These are phyloP conservation scores for Nepenthes alata DNA, from an alignment of 179 eudicot species.

Conservation along the genomic window DNA sequence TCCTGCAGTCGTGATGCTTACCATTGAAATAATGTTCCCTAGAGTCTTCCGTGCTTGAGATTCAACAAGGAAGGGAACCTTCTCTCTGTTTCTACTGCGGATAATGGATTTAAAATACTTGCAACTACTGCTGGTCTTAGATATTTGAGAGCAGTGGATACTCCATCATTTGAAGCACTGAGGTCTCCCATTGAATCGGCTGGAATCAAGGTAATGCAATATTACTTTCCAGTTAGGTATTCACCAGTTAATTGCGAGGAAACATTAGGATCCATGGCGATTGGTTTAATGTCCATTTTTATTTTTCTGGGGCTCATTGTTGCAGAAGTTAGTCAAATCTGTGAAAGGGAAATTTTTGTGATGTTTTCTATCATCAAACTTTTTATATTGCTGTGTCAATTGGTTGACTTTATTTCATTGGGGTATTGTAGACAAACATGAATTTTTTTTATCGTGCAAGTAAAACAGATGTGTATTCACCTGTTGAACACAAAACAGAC, in stretches of 20 bases:
- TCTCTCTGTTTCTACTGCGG: slow-evolving; percentile 68
- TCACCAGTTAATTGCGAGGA: background rate
- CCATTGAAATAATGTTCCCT: slow-evolving; percentile 6
- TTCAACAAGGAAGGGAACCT: slow-evolving; percentile 90
- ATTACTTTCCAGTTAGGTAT: background rate
- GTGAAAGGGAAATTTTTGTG: too few relatives aligned
- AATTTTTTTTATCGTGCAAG: too few relatives aligned
- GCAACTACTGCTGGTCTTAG: slow-evolving; percentile 61
- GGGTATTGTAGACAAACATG: too few relatives aligned
- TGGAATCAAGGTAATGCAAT: slow-evolving; percentile 45
- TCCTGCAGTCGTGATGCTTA: slow-evolving; percentile 5
- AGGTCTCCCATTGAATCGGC: slow-evolving; percentile 59
- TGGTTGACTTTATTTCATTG: too few relatives aligned
- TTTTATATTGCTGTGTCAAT: background rate
- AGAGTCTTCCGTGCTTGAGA: slow-evolving; percentile 75
- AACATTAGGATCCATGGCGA: background rate
- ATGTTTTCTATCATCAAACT: background rate
- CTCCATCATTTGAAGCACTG: slow-evolving; percentile 60
- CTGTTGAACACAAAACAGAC: too few relatives aligned
- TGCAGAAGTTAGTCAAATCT: too few relatives aligned
- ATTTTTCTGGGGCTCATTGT: too few relatives aligned
- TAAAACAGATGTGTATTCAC: too few relatives aligned
- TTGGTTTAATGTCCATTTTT: background rate
- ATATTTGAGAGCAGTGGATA: slow-evolving; percentile 55
- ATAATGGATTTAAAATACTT: slow-evolving; percentile 69